phyloP scores from a whole-genome alignment of 2,329 filamentous ascomycete species.

The Cryphonectria naterciae region DNA sequence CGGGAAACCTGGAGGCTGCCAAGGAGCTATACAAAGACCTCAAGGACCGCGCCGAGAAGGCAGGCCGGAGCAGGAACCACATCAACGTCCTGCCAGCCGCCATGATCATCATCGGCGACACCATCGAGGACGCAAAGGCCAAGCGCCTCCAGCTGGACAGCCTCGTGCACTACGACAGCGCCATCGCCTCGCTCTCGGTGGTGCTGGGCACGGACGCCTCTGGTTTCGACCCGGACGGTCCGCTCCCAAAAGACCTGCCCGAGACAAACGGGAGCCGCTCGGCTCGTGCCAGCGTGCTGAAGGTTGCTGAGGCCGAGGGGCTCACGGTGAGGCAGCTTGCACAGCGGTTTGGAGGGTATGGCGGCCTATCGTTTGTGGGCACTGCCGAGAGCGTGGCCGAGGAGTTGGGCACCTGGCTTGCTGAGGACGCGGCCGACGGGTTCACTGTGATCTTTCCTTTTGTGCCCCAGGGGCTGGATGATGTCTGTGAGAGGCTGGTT shows the following conservation, averaged over 20 bases:
- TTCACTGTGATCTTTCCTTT: slow-evolving; percentile 57
- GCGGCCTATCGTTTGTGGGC: slow-evolving; percentile 55
- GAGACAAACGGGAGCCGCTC: slow-evolving; percentile 60
- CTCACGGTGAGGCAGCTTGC: slow-evolving; percentile 57
- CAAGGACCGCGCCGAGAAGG: slow-evolving; percentile 50
- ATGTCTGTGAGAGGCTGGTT: slow-evolving; percentile 50
- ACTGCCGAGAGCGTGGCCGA: slow-evolving; percentile 53
- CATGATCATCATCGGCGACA: slow-evolving; percentile 54
- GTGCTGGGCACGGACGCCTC: slow-evolving; percentile 52
- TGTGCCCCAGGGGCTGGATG: slow-evolving; percentile 54
- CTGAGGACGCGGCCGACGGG: slow-evolving; percentile 52
- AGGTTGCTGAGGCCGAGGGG: slow-evolving; percentile 53
- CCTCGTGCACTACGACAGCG: slow-evolving; percentile 57
- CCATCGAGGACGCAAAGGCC: slow-evolving; percentile 50
- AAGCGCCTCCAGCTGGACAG: slow-evolving; percentile 55
- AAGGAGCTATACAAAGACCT: slow-evolving; percentile 56
- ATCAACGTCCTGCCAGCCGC: slow-evolving; percentile 58
- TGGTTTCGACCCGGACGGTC: slow-evolving; percentile 52
- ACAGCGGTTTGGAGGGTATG: slow-evolving; percentile 53
- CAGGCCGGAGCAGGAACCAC: slow-evolving; percentile 49
- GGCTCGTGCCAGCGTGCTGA: slow-evolving; percentile 47
- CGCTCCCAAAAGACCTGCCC: slow-evolving; percentile 52
- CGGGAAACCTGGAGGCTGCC: slow-evolving; percentile 47
- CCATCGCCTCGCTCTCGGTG: slow-evolving; percentile 56
- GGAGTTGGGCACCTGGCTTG: slow-evolving; percentile 52